Percentiles rank a stretch among this genome's conserved stretches.
Conservation (phyloP, 176 grass and related monocot species). For the Dendrocalamus sinicus region DNA sequence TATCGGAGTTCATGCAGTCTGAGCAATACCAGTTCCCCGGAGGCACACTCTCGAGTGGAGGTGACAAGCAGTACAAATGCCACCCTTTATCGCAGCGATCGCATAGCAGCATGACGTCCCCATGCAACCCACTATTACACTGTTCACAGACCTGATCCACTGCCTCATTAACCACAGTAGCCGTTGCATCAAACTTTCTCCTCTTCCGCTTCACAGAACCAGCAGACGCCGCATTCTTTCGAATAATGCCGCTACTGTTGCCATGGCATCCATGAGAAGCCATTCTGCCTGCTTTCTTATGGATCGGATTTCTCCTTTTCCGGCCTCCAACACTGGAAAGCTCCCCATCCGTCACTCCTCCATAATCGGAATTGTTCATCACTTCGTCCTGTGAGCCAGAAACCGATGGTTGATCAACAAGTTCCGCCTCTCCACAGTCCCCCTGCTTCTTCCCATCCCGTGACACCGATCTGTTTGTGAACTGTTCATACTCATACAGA, state of each 20-base stretch:
- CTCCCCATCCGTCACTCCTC: background rate
- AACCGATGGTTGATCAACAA: slow-evolving; percentile 16
- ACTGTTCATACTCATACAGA: slow-evolving; percentile 79
- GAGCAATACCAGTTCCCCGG: slow-evolving; percentile 89
- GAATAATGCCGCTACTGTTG: background rate
- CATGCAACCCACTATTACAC: slow-evolving; percentile 85
- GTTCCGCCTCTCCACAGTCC: background rate
- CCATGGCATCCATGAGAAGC: slow-evolving; percentile 25
- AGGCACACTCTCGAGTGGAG: slow-evolving; percentile 68
- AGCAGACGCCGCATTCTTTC: background rate
- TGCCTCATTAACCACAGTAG: slow-evolving; percentile 34
- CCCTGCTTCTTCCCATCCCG: slow-evolving; percentile 18
- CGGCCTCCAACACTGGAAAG: background rate
- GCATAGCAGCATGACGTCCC: slow-evolving; percentile 86
- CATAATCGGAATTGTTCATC: background rate
- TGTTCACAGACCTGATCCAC: slow-evolving; percentile 93
- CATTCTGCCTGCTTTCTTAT: background rate
- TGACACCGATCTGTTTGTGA: slow-evolving; percentile 29
- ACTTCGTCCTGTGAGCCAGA: slow-evolving; percentile 23
- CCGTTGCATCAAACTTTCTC: slow-evolving; percentile 21
- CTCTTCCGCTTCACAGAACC: slow-evolving; percentile 44
- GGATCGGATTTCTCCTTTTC: slow-evolving; percentile 26
- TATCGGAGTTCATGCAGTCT: slow-evolving; percentile 80
- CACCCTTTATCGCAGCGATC: slow-evolving; percentile 92
- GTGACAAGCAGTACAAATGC: slow-evolving; percentile 85